These are phyloP conservation scores for Wickerhamomyces canadensis DNA, from an alignment of 805 yeast species.

Conservation along the genomic window DNA sequence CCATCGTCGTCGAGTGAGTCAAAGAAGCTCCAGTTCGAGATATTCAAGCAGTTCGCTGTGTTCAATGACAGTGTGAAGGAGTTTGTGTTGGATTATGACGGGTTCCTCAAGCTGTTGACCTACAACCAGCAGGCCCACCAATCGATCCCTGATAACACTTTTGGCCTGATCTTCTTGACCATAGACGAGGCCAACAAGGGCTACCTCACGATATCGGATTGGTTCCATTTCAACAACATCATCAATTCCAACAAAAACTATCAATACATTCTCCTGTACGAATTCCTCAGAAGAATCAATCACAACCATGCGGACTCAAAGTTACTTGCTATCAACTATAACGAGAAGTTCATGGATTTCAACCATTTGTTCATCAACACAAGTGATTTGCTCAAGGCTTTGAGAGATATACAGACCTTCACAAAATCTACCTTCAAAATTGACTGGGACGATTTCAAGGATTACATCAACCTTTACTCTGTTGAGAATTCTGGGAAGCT, in stretches of 20 bases:
- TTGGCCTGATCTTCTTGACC: constrained; percentile 70
- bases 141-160: constrained; percentile 50
- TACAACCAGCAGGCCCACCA: constrained; percentile 39
- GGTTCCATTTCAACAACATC: constrained; percentile 61
- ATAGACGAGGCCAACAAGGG: constrained; percentile 76
- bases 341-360: constrained; percentile 32
- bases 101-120: constrained; percentile 31
- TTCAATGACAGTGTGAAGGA: constrained; percentile 28
- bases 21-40: constrained; percentile 34
- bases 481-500: constrained; percentile 8
- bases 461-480: constrained; percentile 14
- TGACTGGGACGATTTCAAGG: constrained; percentile 29
- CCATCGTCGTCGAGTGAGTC: constrained; percentile 31
- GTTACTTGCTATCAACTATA: constrained; percentile 30
- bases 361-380: constrained; percentile 29
- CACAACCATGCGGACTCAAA: constrained; percentile 20
- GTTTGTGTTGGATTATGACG: constrained; percentile 29
- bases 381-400: constrained; percentile 27
- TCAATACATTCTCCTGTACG: constrained; percentile 47
- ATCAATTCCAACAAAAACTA: constrained; percentile 43
- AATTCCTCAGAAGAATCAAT: constrained; percentile 47
- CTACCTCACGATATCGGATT: constrained; percentile 60
- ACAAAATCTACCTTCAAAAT: constrained; percentile 28
- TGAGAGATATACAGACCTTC: constrained; percentile 27
- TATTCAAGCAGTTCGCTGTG: constrained; percentile 39